Percentiles rank a stretch among this genome's conserved stretches.
Evolutionary conservation across 2,329 filamentous ascomycete genomes (phyloP).

Genomic region (Pestalotiopsis sp.): DNA sequence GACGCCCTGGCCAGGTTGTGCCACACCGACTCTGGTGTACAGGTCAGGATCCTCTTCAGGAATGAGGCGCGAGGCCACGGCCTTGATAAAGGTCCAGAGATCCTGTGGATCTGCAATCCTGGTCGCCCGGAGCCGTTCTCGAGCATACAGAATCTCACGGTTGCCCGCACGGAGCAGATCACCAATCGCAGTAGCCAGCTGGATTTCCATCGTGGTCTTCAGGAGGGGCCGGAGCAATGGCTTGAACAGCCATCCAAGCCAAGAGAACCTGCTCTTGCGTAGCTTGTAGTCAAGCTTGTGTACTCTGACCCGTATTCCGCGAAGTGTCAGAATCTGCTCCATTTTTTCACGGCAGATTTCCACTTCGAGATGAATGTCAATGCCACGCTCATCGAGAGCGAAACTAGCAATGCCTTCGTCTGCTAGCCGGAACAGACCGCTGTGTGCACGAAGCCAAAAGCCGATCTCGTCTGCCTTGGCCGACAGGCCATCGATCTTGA

Average conservation of each 20-base stretch:
- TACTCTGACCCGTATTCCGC: slow-evolving; percentile 76
- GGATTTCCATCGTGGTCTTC: slow-evolving; percentile 72
- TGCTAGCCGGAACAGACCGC: slow-evolving; percentile 72
- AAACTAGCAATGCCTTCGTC: slow-evolving; percentile 88
- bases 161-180: slow-evolving; percentile 75
- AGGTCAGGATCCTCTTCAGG: slow-evolving; percentile 77
- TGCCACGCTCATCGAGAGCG: slow-evolving; percentile 80
- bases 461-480: slow-evolving; percentile 85
- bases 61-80: slow-evolving; percentile 75
- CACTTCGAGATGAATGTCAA: slow-evolving; percentile 84
- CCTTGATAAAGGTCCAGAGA: slow-evolving; percentile 79
- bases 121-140: slow-evolving; percentile 84
- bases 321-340: slow-evolving; percentile 80
- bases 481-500: slow-evolving; percentile 82
- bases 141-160: slow-evolving; percentile 82
- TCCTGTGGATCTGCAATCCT: slow-evolving; percentile 81
- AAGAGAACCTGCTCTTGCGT: slow-evolving; percentile 73
- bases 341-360: slow-evolving; percentile 78
- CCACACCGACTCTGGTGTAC: slow-evolving; percentile 73
- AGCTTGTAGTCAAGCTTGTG: slow-evolving; percentile 85
- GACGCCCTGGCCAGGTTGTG: slow-evolving; percentile 54
- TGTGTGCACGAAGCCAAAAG: slow-evolving; percentile 84
- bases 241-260: slow-evolving; percentile 81
- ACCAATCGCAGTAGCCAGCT: slow-evolving; percentile 73
- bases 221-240: slow-evolving; percentile 82